Base-by-base conservation (phyloP, 2,329 filamentous ascomycete genomes). In the Colletotrichum caudatum region DNA sequence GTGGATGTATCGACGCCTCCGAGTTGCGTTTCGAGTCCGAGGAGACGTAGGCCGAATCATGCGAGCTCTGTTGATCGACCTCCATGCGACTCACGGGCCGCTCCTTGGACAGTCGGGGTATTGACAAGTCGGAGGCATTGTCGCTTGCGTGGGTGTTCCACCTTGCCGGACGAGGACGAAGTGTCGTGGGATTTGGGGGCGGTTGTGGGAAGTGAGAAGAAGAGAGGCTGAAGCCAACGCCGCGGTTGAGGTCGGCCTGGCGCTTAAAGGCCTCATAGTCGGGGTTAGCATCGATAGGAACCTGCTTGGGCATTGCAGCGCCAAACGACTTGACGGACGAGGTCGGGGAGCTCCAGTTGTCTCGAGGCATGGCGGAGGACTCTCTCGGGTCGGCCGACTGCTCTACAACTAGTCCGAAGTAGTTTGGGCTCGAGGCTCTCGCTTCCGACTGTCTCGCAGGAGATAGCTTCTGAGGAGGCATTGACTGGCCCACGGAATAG, bases 261-360 rank as follows among this genome's bases (percentile, higher is more conserved):
- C 87, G 89, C 75, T 87, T 87, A 78, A 97, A 95, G 2, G 92
- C 92, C 78, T 95, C 93, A 74, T 93, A 95, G n/a, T 94, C 91
- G 8, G 92, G 89, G 76, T 95, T 94, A 44, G 91, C 89, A 76
- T 95, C 92, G 62, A 94, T 83, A 0, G 93, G 88, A 8, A 94
- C 83, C 74, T 91, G 87, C 73, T 90, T 90, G 2, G 93, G 93
- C 11, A 93, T 88, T 3, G 89, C 87, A 20, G 91, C 88, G 26
- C 87, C 89, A 64, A 92, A 93, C 0, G 91, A 93, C 76, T 90
- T 90, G 60, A 94, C 87, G 6, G 92, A 91, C 0, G 91, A 92
- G 11, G 90, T 90, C 0, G 90, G 87, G 11, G 92, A 88, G 76
- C 91, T 93, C 92, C 93, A 95, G 80, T 93, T 93, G 74, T 90